Base-by-base conservation (phyloP, 306 rosid genomes). In the Vicia sativa region DNA sequence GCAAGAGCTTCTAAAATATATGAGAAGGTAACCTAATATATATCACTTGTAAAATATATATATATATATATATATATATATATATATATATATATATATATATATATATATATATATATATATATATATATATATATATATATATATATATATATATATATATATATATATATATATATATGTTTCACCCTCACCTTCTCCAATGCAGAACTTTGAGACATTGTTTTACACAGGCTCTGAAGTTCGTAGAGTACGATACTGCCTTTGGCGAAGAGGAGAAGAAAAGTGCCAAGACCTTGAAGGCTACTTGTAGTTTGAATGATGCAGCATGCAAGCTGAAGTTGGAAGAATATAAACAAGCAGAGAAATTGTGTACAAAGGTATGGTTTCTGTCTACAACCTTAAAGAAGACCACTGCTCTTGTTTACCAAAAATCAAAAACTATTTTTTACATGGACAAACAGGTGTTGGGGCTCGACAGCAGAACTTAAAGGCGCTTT, bases 281-380 rank as follows among this genome's bases (percentile, higher is more conserved):
- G 72, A 93, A 87, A 68, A 80, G 66, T 66, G 82, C 96, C 0
- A 93, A 88, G 80, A 72, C 82, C 8, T 75, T 90, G 84, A 90
- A 88, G 75, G 87, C 88, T 60, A 90, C 93, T 25, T 88, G 97
- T 86, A 90, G 88, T 79, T 81, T 93, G 65, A 93, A 90, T 73
- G 44, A 83, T 76, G 98, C 93, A 9, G 98, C 98, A 34, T 90
- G 91, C 82, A 83, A 86, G 72, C 72, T 93, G 90, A 93, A 93
- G 81, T 68, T 93, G 60, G 85, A 86, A 79, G 86, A 84, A 7
- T 86, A 83, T 43, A 93, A 83, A 48, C 80, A 87, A 73, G 97
- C 91, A 7, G 96, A 90, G 79, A 93, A 85, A 62, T 68, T 90
- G 65, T 93, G 98, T 67, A 81, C 95, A 3, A 93, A 93, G 95